A percentile compares a stretch with the other conserved stretches of the same genome.
phyloP scores from a whole-genome alignment of 169 alveolate genomes.

The Sarcocystis neurona region DNA sequence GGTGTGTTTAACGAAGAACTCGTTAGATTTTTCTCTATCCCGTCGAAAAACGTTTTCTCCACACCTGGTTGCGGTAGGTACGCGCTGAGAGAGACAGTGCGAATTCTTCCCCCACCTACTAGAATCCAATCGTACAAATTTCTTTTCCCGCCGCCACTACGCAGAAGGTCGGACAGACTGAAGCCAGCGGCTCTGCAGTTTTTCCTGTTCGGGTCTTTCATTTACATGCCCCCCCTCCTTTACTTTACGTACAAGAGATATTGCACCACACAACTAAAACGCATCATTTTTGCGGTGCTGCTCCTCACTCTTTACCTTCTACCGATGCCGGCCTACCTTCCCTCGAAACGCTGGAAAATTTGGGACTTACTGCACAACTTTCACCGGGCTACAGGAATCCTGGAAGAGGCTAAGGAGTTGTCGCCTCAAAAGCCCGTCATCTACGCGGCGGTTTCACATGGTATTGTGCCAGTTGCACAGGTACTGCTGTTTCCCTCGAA shows the following conservation, averaged over 20 bases:
- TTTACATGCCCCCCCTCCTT: slow-evolving; percentile 44
- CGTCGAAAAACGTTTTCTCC: too few relatives aligned
- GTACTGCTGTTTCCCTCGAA: background rate
- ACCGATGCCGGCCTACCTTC: slow-evolving; percentile 29
- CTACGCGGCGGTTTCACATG: slow-evolving; percentile 57
- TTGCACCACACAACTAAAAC: slow-evolving; percentile 47
- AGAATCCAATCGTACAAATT: background rate
- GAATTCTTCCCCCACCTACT: too few relatives aligned
- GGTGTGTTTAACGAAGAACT: too few relatives aligned
- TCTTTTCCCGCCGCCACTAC: background rate
- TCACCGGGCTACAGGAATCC: slow-evolving; percentile 56
- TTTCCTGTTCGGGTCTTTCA: slow-evolving; percentile 42
- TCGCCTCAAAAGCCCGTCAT: slow-evolving; percentile 52
- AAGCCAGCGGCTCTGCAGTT: slow-evolving; percentile 2
- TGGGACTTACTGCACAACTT: slow-evolving; percentile 48
- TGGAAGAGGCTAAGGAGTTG: slow-evolving; percentile 43
- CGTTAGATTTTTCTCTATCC: too few relatives aligned
- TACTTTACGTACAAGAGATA: slow-evolving; percentile 30
- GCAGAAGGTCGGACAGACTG: background rate
- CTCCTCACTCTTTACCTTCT: slow-evolving; percentile 21
- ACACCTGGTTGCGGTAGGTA: too few relatives aligned
- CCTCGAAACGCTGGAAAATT: slow-evolving; percentile 14
- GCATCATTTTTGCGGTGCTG: slow-evolving; percentile 6
- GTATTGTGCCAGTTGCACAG: slow-evolving; percentile 61
- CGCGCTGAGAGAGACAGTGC: too few relatives aligned